A percentile compares a stretch with the other conserved stretches of the same genome.
Evolutionary conservation across 129 eudicot genomes (phyloP).

Genomic region (Glebionis coronaria): DNA sequence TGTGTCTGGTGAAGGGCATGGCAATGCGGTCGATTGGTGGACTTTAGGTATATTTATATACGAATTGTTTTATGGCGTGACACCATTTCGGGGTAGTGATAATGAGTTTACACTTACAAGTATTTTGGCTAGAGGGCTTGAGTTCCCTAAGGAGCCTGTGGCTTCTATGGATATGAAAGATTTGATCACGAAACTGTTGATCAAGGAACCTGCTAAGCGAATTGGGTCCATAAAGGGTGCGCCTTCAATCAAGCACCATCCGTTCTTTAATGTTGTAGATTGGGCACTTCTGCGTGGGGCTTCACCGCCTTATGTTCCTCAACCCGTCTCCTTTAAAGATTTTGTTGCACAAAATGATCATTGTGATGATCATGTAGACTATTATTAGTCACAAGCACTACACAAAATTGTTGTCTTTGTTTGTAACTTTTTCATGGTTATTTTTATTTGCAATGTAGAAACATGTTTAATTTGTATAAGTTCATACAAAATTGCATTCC

Average conservation of each 20-base stretch:
- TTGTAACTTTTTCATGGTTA: not conserved
- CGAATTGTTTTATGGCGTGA: constrained; percentile 71
- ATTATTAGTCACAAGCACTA: constrained; percentile 32
- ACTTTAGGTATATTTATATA: constrained; percentile 66
- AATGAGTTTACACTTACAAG: constrained; percentile 67
- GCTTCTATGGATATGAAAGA: constrained; percentile 47
- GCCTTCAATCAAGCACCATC: constrained; percentile 56
- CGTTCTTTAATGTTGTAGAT: constrained; percentile 59
- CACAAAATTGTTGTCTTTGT: not conserved
- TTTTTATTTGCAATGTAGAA: not conserved
- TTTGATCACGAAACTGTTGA: constrained; percentile 51
- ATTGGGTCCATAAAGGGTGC: constrained; percentile 80
- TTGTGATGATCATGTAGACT: constrained; percentile 41
- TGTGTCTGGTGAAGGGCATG: constrained; percentile 78
- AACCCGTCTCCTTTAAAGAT: constrained; percentile 32
- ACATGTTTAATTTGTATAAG: not conserved
- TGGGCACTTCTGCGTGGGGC: constrained; percentile 78
- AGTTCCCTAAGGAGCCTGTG: constrained; percentile 65
- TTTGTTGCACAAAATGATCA: constrained; percentile 36
- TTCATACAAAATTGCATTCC: not conserved
- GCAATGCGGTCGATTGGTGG: constrained; percentile 89
- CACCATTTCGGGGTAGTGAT: constrained; percentile 71
- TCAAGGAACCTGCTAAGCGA: constrained; percentile 56
- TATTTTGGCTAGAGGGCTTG: constrained; percentile 70
- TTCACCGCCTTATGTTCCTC: constrained; percentile 56